Conservation (phyloP, 495 filamentous ascomycete species). For the Aspergillus nanangensis region DNA sequence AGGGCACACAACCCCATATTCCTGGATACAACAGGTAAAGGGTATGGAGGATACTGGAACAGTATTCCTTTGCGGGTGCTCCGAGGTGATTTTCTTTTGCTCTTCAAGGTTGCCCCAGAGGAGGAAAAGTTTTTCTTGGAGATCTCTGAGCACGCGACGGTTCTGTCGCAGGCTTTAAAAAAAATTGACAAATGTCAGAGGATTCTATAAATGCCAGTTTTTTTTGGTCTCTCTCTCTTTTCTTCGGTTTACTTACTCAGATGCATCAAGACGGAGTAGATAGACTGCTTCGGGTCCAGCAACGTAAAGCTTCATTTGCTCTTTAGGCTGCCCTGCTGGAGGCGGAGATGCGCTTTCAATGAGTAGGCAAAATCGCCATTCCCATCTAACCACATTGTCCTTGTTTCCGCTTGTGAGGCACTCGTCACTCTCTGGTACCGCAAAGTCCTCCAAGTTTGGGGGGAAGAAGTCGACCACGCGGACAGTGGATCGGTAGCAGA, state of each 20-base stretch:
- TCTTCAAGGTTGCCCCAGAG: conserved; percentile 90
- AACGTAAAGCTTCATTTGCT: conserved; percentile 60
- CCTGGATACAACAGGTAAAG: conserved; percentile 43
- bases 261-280: conserved; percentile 62
- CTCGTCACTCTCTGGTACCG: conserved; percentile 39
- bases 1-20: conserved; percentile 45
- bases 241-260: conserved; percentile 48
- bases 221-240: not conserved
- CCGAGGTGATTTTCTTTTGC: conserved; percentile 33
- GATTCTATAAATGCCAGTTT: too few species aligned
- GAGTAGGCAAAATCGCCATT: conserved; percentile 74
- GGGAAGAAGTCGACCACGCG: conserved; percentile 84
- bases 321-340: conserved; percentile 26
- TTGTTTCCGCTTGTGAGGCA: conserved; percentile 38
- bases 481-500: conserved; percentile 61
- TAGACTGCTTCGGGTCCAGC: conserved; percentile 58
- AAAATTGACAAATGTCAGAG: conserved; percentile 1
- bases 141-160: conserved; percentile 30
- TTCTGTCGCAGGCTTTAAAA: conserved; percentile 51
- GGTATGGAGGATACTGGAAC: conserved; percentile 21
- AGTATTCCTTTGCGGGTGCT: conserved; percentile 2
- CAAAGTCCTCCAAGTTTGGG: conserved; percentile 66
- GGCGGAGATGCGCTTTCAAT: conserved; percentile 55
- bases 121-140: conserved; percentile 69
- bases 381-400: conserved; percentile 60